A percentile compares a stretch with the other conserved stretches of the same genome.
phyloP scores from a whole-genome alignment of 2,329 filamentous ascomycete species.

The Cyanodermella asteris region DNA sequence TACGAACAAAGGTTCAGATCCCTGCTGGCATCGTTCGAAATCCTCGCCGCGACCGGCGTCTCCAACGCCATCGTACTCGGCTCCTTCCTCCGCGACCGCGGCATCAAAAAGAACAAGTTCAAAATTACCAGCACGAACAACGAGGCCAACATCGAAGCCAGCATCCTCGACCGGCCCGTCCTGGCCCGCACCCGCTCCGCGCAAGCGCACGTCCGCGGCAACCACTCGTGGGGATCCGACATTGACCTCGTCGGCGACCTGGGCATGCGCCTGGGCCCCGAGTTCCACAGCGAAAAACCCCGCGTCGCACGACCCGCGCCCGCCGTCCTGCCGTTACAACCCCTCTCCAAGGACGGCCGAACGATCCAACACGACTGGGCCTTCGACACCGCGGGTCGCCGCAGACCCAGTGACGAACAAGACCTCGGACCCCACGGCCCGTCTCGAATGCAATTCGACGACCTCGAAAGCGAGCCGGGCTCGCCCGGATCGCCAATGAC shows the following conservation, averaged over 20 bases:
- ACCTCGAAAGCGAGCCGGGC: slow-evolving; percentile 4
- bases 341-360: not conserved
- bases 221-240: slow-evolving; percentile 67
- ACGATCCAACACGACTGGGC: too few relatives aligned
- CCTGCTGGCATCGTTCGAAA: slow-evolving; percentile 70
- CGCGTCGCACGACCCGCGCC: slow-evolving; percentile 17
- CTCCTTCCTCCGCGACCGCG: slow-evolving; percentile 77
- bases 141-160: too few relatives aligned
- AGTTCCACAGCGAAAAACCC: slow-evolving; percentile 20
- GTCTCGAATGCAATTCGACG: slow-evolving; percentile 3
- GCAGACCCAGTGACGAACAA: slow-evolving; percentile 5
- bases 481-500: slow-evolving; percentile 9
- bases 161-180: slow-evolving; percentile 11
- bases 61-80: slow-evolving; percentile 80
- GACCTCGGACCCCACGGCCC: slow-evolving; percentile 7
- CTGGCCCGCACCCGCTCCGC: slow-evolving; percentile 29
- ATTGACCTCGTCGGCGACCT: slow-evolving; percentile 69
- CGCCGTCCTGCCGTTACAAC: slow-evolving; percentile 14
- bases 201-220: slow-evolving; percentile 36
- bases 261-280: slow-evolving; percentile 42
- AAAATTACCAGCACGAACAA: slow-evolving; percentile 17
- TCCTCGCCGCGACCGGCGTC: slow-evolving; percentile 67
- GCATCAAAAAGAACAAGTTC: slow-evolving; percentile 53
- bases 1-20: slow-evolving; percentile 74
- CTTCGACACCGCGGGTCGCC: slow-evolving; percentile 8